Evolutionary conservation across 75 land plant genomes (phyloP).

Genomic region (Selaginella moellendorffii): DNA sequence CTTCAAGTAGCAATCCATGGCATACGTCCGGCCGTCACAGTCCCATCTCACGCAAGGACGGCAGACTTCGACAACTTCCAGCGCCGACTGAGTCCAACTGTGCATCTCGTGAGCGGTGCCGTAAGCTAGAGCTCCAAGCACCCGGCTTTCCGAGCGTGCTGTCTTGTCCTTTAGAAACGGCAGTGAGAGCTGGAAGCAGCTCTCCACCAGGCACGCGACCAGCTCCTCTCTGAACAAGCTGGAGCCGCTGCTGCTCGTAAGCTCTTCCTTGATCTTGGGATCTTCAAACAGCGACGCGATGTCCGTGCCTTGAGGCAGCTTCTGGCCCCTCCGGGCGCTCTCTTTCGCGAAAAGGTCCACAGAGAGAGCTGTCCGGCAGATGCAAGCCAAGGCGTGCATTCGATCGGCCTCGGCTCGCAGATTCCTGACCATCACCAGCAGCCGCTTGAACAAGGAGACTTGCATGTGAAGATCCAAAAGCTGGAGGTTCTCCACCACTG

Average conservation of each 20-base stretch:
- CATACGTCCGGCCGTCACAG: conserved; percentile 94
- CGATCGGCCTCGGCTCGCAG: conserved; percentile 96
- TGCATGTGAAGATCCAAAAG: conserved; percentile 71
- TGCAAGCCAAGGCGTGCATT: conserved; percentile 98
- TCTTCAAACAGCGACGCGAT: conserved; percentile 95
- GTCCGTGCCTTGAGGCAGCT: conserved; percentile 85
- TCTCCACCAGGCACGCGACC: conserved; percentile 91
- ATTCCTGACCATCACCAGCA: conserved; percentile 96
- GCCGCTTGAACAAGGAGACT: conserved; percentile 81
- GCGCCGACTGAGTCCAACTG: conserved; percentile 95
- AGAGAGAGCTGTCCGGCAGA: conserved; percentile 94
- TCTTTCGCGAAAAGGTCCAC: conserved; percentile 98
- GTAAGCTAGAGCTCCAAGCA: conserved; percentile 94
- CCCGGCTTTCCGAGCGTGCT: conserved; percentile 80
- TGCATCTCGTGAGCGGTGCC: conserved; percentile 92
- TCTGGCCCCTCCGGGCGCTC: conserved; percentile 91
- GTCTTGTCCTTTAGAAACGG: conserved; percentile 79
- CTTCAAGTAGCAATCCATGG: conserved; percentile 96
- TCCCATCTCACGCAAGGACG: conserved; percentile 98
- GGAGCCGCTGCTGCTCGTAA: conserved; percentile 56
- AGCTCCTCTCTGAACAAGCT: conserved; percentile 89
- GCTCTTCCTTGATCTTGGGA: conserved; percentile 62
- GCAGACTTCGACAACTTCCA: conserved; percentile 97
- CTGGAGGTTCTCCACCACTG: conserved; percentile 88
- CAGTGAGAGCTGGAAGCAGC: conserved; percentile 93